A percentile compares a stretch with the other conserved stretches of the same genome.
phyloP scores from a whole-genome alignment of 805 yeast genomes.

The Candida nitratophila region DNA sequence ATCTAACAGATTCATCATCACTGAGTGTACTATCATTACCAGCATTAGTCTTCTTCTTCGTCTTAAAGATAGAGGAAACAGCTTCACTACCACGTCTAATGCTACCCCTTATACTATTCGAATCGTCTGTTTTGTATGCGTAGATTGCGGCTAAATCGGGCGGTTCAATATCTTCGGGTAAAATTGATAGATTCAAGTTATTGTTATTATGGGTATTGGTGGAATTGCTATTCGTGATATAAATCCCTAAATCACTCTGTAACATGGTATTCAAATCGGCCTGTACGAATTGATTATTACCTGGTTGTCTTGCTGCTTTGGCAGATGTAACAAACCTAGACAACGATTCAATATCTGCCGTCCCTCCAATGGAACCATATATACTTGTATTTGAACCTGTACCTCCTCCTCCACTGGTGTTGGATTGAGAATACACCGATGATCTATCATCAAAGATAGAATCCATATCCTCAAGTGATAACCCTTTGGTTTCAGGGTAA shows the following conservation, averaged over 20 bases:
- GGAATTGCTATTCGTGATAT: neutral
- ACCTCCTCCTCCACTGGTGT: constrained; percentile 5
- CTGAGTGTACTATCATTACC: constrained; percentile 13
- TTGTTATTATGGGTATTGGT: neutral
- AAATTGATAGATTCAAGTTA: constrained; percentile 14
- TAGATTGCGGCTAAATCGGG: constrained; percentile 29
- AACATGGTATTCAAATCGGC: neutral
- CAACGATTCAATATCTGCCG: neutral
- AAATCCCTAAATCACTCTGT: constrained; percentile 1
- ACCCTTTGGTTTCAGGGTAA: constrained; percentile 90
- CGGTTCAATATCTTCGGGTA: constrained; percentile 26
- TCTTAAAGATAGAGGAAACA: constrained; percentile 26
- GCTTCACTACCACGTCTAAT: constrained; percentile 37
- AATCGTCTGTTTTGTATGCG: constrained; percentile 27
- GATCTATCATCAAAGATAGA: constrained; percentile 69
- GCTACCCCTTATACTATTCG: constrained; percentile 29
- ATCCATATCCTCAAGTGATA: constrained; percentile 87
- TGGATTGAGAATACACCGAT: constrained; percentile 14
- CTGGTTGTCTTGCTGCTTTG: constrained; percentile 20
- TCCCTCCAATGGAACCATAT: constrained; percentile 5
- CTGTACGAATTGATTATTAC: neutral
- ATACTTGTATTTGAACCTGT: neutral
- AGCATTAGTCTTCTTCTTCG: constrained; percentile 11
- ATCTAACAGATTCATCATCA: constrained; percentile 23
- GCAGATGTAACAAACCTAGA: constrained; percentile 9